Conservation (phyloP, 2,329 filamentous ascomycete species). For the Tolypocladium tropicale region DNA sequence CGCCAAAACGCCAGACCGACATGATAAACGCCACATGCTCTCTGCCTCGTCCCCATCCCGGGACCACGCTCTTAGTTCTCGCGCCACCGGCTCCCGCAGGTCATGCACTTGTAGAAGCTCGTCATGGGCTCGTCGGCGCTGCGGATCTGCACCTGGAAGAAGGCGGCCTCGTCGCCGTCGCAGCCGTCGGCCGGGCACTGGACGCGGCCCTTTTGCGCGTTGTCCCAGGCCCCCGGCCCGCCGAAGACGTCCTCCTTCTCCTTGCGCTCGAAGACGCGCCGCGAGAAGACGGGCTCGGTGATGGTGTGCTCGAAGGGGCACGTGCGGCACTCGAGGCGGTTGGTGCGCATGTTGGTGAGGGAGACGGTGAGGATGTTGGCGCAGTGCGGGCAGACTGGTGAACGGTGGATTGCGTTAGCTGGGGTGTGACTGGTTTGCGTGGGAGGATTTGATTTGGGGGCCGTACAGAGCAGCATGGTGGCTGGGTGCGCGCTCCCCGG, state of each 20-base stretch:
- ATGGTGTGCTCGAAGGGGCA: slow-evolving; percentile 89
- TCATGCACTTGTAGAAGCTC: slow-evolving; percentile 81
- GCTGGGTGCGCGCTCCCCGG: slow-evolving; percentile 1
- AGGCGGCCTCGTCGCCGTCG: slow-evolving; percentile 76
- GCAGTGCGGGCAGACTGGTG: slow-evolving; percentile 69
- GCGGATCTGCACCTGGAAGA: slow-evolving; percentile 94
- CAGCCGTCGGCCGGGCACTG: slow-evolving; percentile 79
- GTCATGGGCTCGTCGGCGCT: slow-evolving; percentile 99
- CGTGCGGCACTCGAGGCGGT: slow-evolving; percentile 89
- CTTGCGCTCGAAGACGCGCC: slow-evolving; percentile 77
- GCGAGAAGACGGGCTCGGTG: slow-evolving; percentile 66
- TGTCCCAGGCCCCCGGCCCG: slow-evolving; percentile 79
- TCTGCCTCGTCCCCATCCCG: too few relatives aligned
- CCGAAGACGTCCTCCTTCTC: slow-evolving; percentile 86
- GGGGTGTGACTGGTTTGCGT: background rate
- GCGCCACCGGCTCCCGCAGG: slow-evolving; percentile 55
- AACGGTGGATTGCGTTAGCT: background rate
- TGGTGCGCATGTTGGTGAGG: slow-evolving; percentile 44
- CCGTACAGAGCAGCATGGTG: slow-evolving; percentile 57
- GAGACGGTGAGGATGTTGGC: slow-evolving; percentile 75
- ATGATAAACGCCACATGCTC: background rate
- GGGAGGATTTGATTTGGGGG: too few relatives aligned
- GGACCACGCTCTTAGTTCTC: slow-evolving; percentile 41
- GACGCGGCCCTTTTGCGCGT: slow-evolving; percentile 73
- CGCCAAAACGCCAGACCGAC: slow-evolving; percentile 1